phyloP scores from a whole-genome alignment of 163 green algal genomes.

The Scenedesmus sp. region DNA sequence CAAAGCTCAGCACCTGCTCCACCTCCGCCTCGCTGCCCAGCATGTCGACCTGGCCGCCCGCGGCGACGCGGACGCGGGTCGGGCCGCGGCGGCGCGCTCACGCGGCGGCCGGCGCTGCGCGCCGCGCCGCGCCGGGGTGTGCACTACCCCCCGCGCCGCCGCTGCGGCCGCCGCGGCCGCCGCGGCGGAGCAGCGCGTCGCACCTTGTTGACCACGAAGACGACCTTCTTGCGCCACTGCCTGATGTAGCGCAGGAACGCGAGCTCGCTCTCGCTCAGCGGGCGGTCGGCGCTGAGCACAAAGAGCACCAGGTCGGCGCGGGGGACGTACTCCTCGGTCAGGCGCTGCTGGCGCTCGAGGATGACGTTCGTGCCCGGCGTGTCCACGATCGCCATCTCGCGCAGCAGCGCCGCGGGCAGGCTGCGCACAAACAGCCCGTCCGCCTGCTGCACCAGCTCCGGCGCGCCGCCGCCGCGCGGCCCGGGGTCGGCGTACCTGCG shows the following conservation, averaged over 20 bases:
- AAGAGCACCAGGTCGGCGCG: slow-evolving; percentile 97
- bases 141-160: too few relatives aligned
- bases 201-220: slow-evolving; percentile 98
- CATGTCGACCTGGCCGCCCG: slow-evolving; percentile 69
- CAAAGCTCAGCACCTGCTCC: slow-evolving; percentile 73
- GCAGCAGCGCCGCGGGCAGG: slow-evolving; percentile 57
- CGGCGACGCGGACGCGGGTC: too few relatives aligned
- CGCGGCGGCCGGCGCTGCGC: too few relatives aligned
- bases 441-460: slow-evolving; percentile 52
- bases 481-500: slow-evolving; percentile 38
- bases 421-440: slow-evolving; percentile 63
- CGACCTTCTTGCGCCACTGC: slow-evolving; percentile 97
- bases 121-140: too few relatives aligned
- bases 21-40: slow-evolving; percentile 75
- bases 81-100: too few relatives aligned
- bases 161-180: too few relatives aligned
- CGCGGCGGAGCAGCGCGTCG: too few relatives aligned
- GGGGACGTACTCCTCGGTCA: slow-evolving; percentile 97
- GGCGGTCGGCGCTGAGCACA: slow-evolving; percentile 84
- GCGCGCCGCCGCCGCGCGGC: slow-evolving; percentile 10
- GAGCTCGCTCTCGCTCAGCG: slow-evolving; percentile 68
- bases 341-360: slow-evolving; percentile 94
- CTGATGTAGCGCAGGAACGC: slow-evolving; percentile 96
- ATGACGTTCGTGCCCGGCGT: slow-evolving; percentile 96
- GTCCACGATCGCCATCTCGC: slow-evolving; percentile 75